Base-by-base conservation (phyloP, 2,329 filamentous ascomycete genomes). In the Penicillium psychrosexuale region DNA sequence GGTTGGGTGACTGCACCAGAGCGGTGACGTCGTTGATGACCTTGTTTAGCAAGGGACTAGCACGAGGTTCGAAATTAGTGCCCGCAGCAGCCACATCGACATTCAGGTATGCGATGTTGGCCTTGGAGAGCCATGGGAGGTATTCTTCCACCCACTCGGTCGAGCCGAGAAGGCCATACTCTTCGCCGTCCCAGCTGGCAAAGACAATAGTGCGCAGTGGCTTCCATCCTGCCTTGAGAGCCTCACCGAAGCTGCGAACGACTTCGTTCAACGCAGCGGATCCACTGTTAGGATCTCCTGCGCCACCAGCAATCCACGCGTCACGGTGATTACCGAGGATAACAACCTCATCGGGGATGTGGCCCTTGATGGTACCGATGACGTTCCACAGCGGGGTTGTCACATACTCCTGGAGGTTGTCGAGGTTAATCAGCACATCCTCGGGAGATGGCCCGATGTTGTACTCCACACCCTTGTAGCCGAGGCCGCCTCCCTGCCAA, bases 101-200 rank as follows among this genome's bases (percentile, higher is more conserved):
- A 70, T 96, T 96, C 59, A 96, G 74, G 67, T 96, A 96, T 9
- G 90, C 90, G 15, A 96, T 82, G 53, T 86, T 88, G 38, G 88
- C 81, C 4, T 80, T 79, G 2, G 81, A 80, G 12, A 96, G 81
- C 91, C 91, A 96, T 0, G 89, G 87, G 0, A 95, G 74, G 65
- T 90, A 90, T 62, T 96, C 90, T 69, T 96, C 91, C 0, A 96
- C 90, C 91, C 91, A 96, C 69, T 96, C 92, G 0, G 92, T 96
- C 50, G 87, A 91, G 5, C 92, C 92, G 13, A 96, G 73, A 5
- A 96, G 80, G 0, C 89, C 90, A 62, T 96, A 96, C 72, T 96
- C 91, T 73, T 91, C 88, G 31, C 86, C 87, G 59, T 91, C 88
- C 88, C 87, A 90, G 69, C 84, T 87, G 84, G 89, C 91, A 68